Base-by-base conservation (phyloP, 805 yeast species). In the Hagleromyces aurorensis region DNA sequence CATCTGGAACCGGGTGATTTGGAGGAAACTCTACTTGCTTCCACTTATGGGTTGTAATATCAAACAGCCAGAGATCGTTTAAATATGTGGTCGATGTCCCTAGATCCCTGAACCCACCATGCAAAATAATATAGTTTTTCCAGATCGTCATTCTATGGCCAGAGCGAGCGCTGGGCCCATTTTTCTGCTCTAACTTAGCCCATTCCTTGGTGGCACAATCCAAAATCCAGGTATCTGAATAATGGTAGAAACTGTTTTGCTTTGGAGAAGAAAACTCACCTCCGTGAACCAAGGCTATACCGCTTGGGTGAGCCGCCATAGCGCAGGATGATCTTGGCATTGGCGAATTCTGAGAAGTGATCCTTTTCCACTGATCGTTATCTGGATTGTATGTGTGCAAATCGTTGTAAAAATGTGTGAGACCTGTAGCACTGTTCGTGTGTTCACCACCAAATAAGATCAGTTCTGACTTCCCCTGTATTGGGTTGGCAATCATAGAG, bases 201-300 rank as follows among this genome's bases (percentile, higher is more conserved):
- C 97, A 89, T 57, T 86, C 95, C 47, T 82, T 85, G 11, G 79
- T 65, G 18, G 69, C 74, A 1, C 87, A 72, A 48, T 91, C 97
- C 36, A 89, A 62, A 26, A 89, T 67, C 98, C 98, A 89, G 4
- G 96, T 80, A 51, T 89, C 98, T 11, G 95, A 89, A 54, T 84
- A 89, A 57, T 89, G 98, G 55, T 91, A 91, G 57, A 89, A 89
- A 0, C 96, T 85, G 29, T 84, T 75, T 55, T 89, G 98, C 47
- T 89, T 89, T 3, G 97, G 97, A 10, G 94, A 82, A 2, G 96
- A 83, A 46, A 91, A 89, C 58, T 89, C 98, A 47, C 98, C 98
- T 28, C 97, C 98, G 60, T 85, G 91, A 65, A 89, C 59, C 36
- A 89, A 55, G 16, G 84, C 70, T 2, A 87, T 63, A 7, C 97